Percentiles rank a stretch among this genome's conserved stretches.
These are phyloP conservation scores for Lipomyces yamanashiensis DNA, from an alignment of 805 yeast genomes.

Conservation along the genomic window DNA sequence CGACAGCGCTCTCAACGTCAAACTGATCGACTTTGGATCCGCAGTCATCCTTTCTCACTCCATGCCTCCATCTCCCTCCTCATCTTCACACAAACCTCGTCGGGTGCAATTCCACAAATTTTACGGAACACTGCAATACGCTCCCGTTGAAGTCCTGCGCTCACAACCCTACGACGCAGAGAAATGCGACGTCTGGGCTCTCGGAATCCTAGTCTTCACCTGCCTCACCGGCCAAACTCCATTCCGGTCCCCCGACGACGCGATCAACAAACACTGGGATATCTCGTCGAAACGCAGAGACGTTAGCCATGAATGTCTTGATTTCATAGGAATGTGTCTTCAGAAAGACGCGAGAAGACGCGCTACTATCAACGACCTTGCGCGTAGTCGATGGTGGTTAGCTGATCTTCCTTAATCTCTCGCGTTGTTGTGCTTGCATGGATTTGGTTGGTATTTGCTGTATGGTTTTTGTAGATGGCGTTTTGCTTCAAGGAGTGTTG, in stretches of 20 bases:
- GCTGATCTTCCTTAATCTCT: constrained; percentile 28
- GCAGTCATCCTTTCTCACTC: constrained; percentile 25
- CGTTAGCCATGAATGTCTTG: constrained; percentile 29
- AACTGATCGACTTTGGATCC: constrained; percentile 78
- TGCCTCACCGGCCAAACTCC: constrained; percentile 37
- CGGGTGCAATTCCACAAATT: constrained; percentile 25
- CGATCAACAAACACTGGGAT: constrained; percentile 31
- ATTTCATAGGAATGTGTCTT: constrained; percentile 25
- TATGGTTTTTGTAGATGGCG: not conserved
- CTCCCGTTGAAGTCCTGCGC: constrained; percentile 33
- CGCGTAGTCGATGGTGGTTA: constrained; percentile 31
- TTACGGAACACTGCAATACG: constrained; percentile 36
- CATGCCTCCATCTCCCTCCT: constrained; percentile 4
- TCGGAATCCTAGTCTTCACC: constrained; percentile 33
- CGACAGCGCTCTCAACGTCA: constrained; percentile 74
- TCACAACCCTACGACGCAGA: constrained; percentile 35
- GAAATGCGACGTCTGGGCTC: constrained; percentile 36
- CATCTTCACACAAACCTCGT: not conserved
- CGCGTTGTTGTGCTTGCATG: not conserved
- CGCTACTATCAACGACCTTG: constrained; percentile 28
- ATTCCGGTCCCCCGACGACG: constrained; percentile 32
- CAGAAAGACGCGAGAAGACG: constrained; percentile 29
- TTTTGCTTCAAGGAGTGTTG: not conserved
- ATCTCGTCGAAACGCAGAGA: constrained; percentile 1
- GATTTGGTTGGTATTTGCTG: not conserved